Percentiles rank a stretch among this genome's conserved stretches.
phyloP scores from a whole-genome alignment of 306 rosid genomes.

The Inga leiocalycina region DNA sequence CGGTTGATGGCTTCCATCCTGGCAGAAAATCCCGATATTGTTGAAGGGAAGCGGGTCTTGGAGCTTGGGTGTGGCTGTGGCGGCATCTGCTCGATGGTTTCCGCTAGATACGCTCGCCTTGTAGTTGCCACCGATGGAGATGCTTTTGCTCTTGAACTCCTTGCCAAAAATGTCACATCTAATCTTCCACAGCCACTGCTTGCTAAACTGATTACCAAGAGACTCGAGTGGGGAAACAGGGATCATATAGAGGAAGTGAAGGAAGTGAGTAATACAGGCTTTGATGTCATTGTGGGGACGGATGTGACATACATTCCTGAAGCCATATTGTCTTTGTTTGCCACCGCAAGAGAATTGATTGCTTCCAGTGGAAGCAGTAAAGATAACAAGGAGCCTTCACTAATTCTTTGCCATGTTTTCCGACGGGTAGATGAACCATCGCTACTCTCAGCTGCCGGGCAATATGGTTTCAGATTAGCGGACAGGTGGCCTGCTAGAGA shows the following conservation, averaged over 20 bases:
- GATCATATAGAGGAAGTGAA: slow-evolving; percentile 68
- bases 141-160: slow-evolving; percentile 61
- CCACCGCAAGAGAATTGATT: slow-evolving; percentile 72
- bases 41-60: slow-evolving; percentile 74
- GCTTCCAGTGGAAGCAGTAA: slow-evolving; percentile 38
- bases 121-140: slow-evolving; percentile 92
- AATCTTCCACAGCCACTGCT: slow-evolving; percentile 55
- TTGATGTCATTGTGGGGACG: slow-evolving; percentile 81
- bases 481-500: slow-evolving; percentile 66
- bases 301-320: slow-evolving; percentile 83
- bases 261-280: slow-evolving; percentile 54
- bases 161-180: slow-evolving; percentile 59
- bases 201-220: slow-evolving; percentile 51
- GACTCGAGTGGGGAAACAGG: slow-evolving; percentile 75
- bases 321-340: slow-evolving; percentile 79
- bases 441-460: slow-evolving; percentile 64
- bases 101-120: slow-evolving; percentile 56
- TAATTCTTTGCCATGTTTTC: slow-evolving; percentile 77
- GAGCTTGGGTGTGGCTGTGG: slow-evolving; percentile 91
- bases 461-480: slow-evolving; percentile 63
- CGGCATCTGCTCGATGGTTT: slow-evolving; percentile 88
- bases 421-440: slow-evolving; percentile 82
- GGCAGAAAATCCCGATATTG: slow-evolving; percentile 70
- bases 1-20: slow-evolving; percentile 83
- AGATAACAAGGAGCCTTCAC: slow-evolving; percentile 41